Evolutionary conservation across 2,329 filamentous ascomycete genomes (phyloP).

Genomic region (Hymenoscyphus repandus): DNA sequence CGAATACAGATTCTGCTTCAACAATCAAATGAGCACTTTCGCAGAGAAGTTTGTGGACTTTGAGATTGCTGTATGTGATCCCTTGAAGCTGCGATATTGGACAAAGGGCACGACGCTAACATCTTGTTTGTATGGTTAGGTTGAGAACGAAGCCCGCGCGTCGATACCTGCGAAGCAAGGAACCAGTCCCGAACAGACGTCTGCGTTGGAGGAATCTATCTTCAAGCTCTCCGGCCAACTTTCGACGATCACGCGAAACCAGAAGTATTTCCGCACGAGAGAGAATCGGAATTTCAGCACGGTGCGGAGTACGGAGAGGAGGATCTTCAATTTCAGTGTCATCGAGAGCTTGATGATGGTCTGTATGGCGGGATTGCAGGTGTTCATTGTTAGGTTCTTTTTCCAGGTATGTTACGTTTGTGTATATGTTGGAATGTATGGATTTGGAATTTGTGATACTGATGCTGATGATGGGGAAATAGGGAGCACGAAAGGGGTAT

Average conservation of each 20-base stretch:
- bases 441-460: constrained; percentile 14
- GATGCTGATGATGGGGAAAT: constrained; percentile 6
- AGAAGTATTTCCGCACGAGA: constrained; percentile 98
- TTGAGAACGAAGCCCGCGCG: constrained; percentile 83
- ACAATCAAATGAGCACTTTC: constrained; percentile 97
- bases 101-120: not conserved
- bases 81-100: not conserved
- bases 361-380: constrained; percentile 91
- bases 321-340: constrained; percentile 96
- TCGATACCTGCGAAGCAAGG: constrained; percentile 84
- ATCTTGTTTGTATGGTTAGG: constrained; percentile 43
- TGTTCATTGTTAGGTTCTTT: constrained; percentile 97
- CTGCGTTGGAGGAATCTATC: constrained; percentile 84
- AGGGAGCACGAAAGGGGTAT: constrained; percentile 65
- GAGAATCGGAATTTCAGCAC: constrained; percentile 99
- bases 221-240: constrained; percentile 91
- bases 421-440: not conserved
- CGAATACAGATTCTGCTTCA: constrained; percentile 97
- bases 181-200: constrained; percentile 82
- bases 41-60: constrained; percentile 98
- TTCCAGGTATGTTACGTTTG: constrained; percentile 64
- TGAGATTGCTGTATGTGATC: constrained; percentile 74
- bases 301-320: constrained; percentile 87
- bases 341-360: constrained; percentile 89
- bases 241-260: constrained; percentile 91